Evolutionary conservation across 768 basidiomycete genomes (phyloP).

Genomic region (Mycena vitilis): DNA sequence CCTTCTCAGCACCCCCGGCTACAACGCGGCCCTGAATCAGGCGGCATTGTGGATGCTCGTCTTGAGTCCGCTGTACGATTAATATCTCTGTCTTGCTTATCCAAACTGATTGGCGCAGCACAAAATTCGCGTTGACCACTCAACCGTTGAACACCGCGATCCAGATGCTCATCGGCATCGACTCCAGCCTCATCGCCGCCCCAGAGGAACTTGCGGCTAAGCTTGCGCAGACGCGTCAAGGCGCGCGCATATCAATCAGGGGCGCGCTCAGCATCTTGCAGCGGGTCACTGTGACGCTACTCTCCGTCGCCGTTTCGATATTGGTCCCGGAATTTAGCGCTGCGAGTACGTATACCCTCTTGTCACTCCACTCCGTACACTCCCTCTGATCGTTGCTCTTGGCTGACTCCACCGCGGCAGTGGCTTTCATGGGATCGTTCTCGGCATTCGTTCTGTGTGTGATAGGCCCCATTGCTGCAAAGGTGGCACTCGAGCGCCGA

Average conservation of each 20-base stretch:
- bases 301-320: slow-evolving; percentile 81
- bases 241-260: slow-evolving; percentile 47
- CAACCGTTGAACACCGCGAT: slow-evolving; percentile 90
- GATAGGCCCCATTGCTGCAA: slow-evolving; percentile 82
- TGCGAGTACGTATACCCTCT: slow-evolving; percentile 51
- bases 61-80: slow-evolving; percentile 74
- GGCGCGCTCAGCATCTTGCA: slow-evolving; percentile 61
- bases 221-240: slow-evolving; percentile 40
- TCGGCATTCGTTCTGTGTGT: slow-evolving; percentile 83
- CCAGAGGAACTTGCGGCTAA: slow-evolving; percentile 55
- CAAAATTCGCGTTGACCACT: slow-evolving; percentile 89
- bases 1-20: slow-evolving; percentile 78
- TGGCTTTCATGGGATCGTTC: slow-evolving; percentile 94
- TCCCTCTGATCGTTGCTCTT: background rate
- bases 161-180: slow-evolving; percentile 81
- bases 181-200: slow-evolving; percentile 48
- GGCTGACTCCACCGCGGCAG: background rate
- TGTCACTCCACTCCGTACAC: too few species aligned
- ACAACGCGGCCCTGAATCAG: slow-evolving; percentile 76
- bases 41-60: slow-evolving; percentile 91
- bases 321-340: slow-evolving; percentile 84
- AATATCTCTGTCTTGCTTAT: background rate
- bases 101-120: slow-evolving; percentile 34
- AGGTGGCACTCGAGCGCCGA: slow-evolving; percentile 66
- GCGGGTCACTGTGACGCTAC: slow-evolving; percentile 66